A percentile compares a stretch with the other conserved stretches of the same genome.
Evolutionary conservation across 2,329 filamentous ascomycete genomes (phyloP).

Genomic region (Curvularia spicifera): DNA sequence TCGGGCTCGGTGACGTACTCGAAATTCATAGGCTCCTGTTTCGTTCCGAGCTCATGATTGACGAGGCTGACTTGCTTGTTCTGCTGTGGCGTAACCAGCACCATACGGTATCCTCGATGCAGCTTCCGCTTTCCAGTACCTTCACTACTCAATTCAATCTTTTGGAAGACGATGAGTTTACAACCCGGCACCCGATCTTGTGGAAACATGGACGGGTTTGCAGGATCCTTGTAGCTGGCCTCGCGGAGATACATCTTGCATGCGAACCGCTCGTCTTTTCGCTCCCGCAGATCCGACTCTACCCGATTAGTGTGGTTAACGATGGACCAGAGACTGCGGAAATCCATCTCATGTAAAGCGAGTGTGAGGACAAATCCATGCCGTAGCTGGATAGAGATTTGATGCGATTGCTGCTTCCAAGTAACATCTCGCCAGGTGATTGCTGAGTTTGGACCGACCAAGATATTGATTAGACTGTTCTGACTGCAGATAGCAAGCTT

Average conservation of each 20-base stretch:
- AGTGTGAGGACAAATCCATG: slow-evolving; percentile 76
- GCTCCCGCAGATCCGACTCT: slow-evolving; percentile 71
- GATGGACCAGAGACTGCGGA: slow-evolving; percentile 78
- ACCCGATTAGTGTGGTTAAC: slow-evolving; percentile 84
- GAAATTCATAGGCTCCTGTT: slow-evolving; percentile 74
- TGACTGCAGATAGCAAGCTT: slow-evolving; percentile 80
- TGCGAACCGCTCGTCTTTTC: slow-evolving; percentile 71
- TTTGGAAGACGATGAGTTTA: slow-evolving; percentile 78
- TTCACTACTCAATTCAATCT: slow-evolving; percentile 69
- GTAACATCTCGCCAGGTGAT: slow-evolving; percentile 79
- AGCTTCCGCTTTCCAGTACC: slow-evolving; percentile 74
- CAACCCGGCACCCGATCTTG: slow-evolving; percentile 74
- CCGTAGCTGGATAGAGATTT: slow-evolving; percentile 73
- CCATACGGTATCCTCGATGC: slow-evolving; percentile 80
- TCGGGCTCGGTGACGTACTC: slow-evolving; percentile 67
- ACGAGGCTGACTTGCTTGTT: slow-evolving; percentile 80
- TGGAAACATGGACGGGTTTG: slow-evolving; percentile 75
- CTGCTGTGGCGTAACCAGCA: slow-evolving; percentile 76
- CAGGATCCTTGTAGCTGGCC: slow-evolving; percentile 81
- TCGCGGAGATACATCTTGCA: slow-evolving; percentile 73
- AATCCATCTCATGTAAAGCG: slow-evolving; percentile 77
- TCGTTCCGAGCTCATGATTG: slow-evolving; percentile 68
- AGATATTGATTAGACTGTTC: slow-evolving; percentile 75
- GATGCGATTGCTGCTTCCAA: slow-evolving; percentile 73
- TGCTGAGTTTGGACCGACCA: slow-evolving; percentile 72